Evolutionary conservation across 164 flowering plant genomes (phyloP), one percentile per base, ranked within the genome.

Genomic region (Malania oleifera): DNA sequence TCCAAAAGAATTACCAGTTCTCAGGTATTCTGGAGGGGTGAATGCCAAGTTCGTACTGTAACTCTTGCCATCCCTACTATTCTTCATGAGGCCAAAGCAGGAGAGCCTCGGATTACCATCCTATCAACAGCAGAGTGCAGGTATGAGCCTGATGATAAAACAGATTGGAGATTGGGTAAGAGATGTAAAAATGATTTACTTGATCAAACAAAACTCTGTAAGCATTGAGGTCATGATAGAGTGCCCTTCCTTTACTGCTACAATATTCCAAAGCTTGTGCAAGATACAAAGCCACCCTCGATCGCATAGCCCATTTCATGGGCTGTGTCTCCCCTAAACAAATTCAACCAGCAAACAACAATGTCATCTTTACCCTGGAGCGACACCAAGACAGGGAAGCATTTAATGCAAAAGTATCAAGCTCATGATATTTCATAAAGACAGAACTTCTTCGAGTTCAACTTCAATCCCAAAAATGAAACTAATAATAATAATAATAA

Each of bases 261-360:
- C 99, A 93, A 64, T 85, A 87, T 39, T 90, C 97, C 68, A 90
- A 67, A 22, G 95, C 97, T 76, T 85, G 90, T 25, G 92, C 87
- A 64, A 87, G 70, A 69, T 83, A 83, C 51, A 83, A 67, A 18
- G 92, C 92, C 59, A 93, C 98, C 71, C 97, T 80, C 73, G 90
- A 68, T 67, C 99, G 80, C 96, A 90, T 90, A 26, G 93, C 87
- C 98, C 98, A 93, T 83, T 85, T 86, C 97, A 93, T 84, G 0
- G 97, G 97, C 62, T 84, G 92, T 0, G 63, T 52, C 61, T 90
- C 97, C 99, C 99, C 99, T 90, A 34, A 17, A 59, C 57, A 63
- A 66, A n/a, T 53, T 57, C 38, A 57, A 64, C 41, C 37, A 41
- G 9, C 25, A 15, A n/a, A 48, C 25, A 37, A 37, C 24, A 14